phyloP scores from a whole-genome alignment of 1,284 basidiomycete genomes.

The Microbotryum lychnidis-dioicae region DNA sequence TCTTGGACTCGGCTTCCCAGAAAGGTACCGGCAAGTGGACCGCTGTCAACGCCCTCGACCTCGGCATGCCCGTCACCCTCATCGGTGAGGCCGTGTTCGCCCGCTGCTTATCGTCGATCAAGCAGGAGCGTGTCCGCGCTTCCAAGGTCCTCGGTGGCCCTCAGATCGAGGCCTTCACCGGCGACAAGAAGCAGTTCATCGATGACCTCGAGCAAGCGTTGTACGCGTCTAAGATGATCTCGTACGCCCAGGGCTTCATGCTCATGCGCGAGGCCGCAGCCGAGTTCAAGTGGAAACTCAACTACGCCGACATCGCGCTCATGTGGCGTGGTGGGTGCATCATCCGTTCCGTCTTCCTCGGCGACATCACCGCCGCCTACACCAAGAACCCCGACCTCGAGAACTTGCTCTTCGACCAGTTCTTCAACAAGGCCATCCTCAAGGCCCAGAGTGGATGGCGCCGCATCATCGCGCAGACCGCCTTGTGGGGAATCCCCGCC shows the following conservation, averaged over 20 bases:
- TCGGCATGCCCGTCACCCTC: constrained; percentile 81
- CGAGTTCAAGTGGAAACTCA: constrained; percentile 81
- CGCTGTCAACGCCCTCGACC: constrained; percentile 93
- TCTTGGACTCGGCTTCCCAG: constrained; percentile 92
- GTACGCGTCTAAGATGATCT: constrained; percentile 98
- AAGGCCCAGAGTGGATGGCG: constrained; percentile 97
- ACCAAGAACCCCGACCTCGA: constrained; percentile 78
- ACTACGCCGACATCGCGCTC: constrained; percentile 92
- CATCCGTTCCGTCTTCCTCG: constrained; percentile 81
- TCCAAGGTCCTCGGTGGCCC: constrained; percentile 86
- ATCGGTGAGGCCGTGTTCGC: constrained; percentile 99
- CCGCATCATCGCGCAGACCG: constrained; percentile 90
- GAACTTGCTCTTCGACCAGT: constrained; percentile 90
- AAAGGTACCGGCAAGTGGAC: constrained; percentile 99
- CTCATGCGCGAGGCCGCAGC: constrained; percentile 97
- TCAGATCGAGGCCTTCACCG: constrained; percentile 83
- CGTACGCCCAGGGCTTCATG: constrained; percentile 99
- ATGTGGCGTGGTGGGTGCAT: constrained; percentile 99
- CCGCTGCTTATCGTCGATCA: constrained; percentile 91
- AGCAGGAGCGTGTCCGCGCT: constrained; percentile 90
- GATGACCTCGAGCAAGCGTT: constrained; percentile 98
- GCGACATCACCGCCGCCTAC: constrained; percentile 88
- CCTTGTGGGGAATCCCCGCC: constrained; percentile 94
- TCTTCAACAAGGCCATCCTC: constrained; percentile 90
- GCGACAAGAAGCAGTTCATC: constrained; percentile 98